These are phyloP conservation scores for Scutellaria baicalensis DNA, from an alignment of 257 asterid genomes.

Conservation along the genomic window DNA sequence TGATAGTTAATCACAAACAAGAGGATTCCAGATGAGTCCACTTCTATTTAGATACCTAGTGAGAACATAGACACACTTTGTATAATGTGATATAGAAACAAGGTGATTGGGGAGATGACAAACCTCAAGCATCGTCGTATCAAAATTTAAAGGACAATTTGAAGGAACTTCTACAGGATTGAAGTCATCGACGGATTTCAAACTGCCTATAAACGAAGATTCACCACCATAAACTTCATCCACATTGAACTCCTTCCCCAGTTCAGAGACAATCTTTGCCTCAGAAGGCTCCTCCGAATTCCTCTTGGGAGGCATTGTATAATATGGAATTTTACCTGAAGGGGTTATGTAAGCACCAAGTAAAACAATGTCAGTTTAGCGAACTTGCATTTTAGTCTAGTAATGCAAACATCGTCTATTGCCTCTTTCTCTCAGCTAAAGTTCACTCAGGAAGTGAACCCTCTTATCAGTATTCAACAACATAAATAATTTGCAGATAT, in stretches of 20 bases:
- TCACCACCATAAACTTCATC: conserved; percentile 88
- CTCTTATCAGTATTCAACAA: background rate
- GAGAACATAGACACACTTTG: background rate
- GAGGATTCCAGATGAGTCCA: background rate
- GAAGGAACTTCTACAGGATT: conserved; percentile 75
- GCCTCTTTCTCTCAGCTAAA: background rate
- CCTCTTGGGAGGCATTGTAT: conserved; percentile 84
- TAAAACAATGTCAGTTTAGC: background rate
- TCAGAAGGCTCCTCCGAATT: conserved; percentile 56
- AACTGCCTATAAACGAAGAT: conserved; percentile 86
- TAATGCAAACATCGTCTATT: background rate
- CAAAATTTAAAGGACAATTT: conserved; percentile 59
- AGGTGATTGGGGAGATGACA: conserved; percentile 3
- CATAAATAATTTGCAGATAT: no score
- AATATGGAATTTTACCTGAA: conserved; percentile 96
- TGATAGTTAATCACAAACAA: background rate
- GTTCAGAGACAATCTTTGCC: conserved; percentile 64
- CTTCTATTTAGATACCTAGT: background rate
- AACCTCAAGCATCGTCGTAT: conserved; percentile 64
- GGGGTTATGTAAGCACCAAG: background rate
- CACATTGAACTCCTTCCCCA: conserved; percentile 70
- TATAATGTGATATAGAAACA: background rate
- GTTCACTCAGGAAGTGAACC: background rate
- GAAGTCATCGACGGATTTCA: conserved; percentile 77
- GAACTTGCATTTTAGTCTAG: background rate